These are phyloP conservation scores for Ophiostoma tasmaniense DNA, from an alignment of 2,329 filamentous ascomycete genomes.

Conservation along the genomic window DNA sequence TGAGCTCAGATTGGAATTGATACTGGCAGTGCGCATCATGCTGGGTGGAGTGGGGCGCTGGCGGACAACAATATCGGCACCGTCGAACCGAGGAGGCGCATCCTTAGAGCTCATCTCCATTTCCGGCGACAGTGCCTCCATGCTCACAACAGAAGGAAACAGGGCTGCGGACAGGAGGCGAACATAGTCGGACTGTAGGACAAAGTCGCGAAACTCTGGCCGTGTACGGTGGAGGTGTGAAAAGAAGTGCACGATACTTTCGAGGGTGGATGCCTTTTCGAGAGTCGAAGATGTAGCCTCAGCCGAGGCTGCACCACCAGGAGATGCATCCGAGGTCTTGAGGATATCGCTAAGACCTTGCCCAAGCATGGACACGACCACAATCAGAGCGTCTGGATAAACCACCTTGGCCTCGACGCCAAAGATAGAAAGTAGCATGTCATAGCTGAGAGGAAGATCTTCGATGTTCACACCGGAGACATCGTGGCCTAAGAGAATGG, in stretches of 20 bases:
- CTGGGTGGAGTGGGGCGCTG: constrained; percentile 54
- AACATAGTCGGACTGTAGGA: constrained; percentile 69
- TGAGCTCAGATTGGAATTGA: constrained; percentile 24
- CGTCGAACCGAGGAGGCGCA: constrained; percentile 74
- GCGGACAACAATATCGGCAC: constrained; percentile 73
- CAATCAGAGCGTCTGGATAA: constrained; percentile 68
- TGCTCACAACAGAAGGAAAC: constrained; percentile 81
- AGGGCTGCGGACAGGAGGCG: constrained; percentile 70
- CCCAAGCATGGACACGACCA: constrained; percentile 81
- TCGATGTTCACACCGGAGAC: constrained; percentile 61
- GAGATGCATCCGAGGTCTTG: constrained; percentile 50
- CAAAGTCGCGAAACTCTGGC: constrained; percentile 71
- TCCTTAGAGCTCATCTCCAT: constrained; percentile 80
- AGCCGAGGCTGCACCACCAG: neutral
- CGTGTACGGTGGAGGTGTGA: constrained; percentile 71
- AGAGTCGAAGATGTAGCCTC: neutral
- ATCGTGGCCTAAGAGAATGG: constrained; percentile 79
- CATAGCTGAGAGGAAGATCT: constrained; percentile 40
- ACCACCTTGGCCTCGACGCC: constrained; percentile 52
- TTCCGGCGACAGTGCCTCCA: constrained; percentile 73
- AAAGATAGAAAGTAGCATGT: constrained; percentile 60
- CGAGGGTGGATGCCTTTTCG: constrained; percentile 59
- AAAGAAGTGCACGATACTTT: constrained; percentile 71
- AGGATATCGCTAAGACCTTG: constrained; percentile 67
- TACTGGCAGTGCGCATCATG: constrained; percentile 63